A percentile compares a stretch with the other conserved stretches of the same genome.
Evolutionary conservation across 75 land plant species (phyloP).

Genomic region (Cryptomeria japonica): DNA sequence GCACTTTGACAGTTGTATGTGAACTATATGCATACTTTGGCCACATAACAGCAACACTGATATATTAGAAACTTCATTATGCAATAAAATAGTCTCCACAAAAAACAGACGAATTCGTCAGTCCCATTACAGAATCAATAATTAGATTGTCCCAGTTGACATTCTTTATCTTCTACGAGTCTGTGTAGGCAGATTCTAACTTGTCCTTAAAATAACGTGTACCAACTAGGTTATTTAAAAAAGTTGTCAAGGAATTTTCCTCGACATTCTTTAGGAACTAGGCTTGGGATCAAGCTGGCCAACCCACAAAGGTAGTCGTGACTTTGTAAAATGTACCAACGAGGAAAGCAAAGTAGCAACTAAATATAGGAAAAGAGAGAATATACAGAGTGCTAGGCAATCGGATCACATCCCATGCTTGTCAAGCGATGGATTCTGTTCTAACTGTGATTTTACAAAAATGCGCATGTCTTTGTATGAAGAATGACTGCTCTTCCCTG

Average conservation of each 20-base stretch:
- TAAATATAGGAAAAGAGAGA: not conserved
- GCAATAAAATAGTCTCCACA: too few relatives aligned
- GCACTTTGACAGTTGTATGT: too few relatives aligned
- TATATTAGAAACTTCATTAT: too few relatives aligned
- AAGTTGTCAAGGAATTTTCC: not conserved
- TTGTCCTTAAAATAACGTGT: not conserved
- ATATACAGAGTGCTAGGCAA: not conserved
- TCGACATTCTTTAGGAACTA: not conserved
- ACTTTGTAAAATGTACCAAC: not conserved
- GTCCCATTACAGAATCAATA: too few relatives aligned
- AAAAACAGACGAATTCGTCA: too few relatives aligned
- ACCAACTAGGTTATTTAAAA: not conserved
- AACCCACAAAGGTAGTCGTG: not conserved
- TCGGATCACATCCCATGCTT: too few relatives aligned
- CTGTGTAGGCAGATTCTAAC: not conserved
- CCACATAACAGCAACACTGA: too few relatives aligned
- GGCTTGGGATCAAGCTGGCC: not conserved
- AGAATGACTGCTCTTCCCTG: not conserved
- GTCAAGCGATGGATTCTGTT: too few relatives aligned
- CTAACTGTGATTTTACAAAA: not conserved
- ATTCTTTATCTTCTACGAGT: too few relatives aligned
- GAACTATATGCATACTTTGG: too few relatives aligned
- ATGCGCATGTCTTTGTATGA: too few relatives aligned
- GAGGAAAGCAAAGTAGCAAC: not conserved
- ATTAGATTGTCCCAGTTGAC: too few relatives aligned